These are phyloP conservation scores for Populus simonii DNA, from an alignment of 345 rosid species.

Conservation along the genomic window DNA sequence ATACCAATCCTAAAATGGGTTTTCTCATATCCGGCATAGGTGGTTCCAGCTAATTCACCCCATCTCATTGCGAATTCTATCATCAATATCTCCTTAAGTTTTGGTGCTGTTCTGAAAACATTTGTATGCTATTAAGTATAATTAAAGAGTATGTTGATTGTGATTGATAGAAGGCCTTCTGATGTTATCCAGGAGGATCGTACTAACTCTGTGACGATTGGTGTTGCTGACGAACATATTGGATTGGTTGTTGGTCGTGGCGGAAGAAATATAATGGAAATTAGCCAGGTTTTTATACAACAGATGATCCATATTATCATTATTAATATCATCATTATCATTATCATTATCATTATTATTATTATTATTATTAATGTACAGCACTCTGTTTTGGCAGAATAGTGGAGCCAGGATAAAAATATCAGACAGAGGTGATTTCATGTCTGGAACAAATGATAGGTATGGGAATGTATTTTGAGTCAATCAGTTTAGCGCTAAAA, in stretches of 20 bases:
- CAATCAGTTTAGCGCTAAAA: background rate
- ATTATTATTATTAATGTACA: background rate
- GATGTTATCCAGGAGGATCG: constrained; percentile 65
- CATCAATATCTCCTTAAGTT: background rate
- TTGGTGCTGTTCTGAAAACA: background rate
- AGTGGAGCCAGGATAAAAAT: constrained; percentile 94
- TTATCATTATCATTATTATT: background rate
- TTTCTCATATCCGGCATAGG: background rate
- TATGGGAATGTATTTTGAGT: constrained; percentile 22
- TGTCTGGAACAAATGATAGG: constrained; percentile 92
- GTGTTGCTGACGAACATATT: constrained; percentile 86
- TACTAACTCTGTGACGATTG: constrained; percentile 67
- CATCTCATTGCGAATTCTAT: background rate
- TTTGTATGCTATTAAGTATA: background rate
- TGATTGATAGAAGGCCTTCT: constrained; percentile 1
- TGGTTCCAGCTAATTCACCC: background rate
- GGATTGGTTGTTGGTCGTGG: constrained; percentile 98
- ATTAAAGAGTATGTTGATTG: background rate
- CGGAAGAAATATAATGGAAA: constrained; percentile 93
- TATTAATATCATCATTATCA: too few relatives aligned
- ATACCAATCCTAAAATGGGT: background rate
- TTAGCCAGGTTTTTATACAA: constrained; percentile 65
- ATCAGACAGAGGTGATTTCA: constrained; percentile 94
- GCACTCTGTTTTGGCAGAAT: constrained; percentile 43
- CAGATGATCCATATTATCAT: constrained; percentile 2